A percentile compares a stretch with the other conserved stretches of the same genome.
Evolutionary conservation across 2,329 filamentous ascomycete species (phyloP).

Genomic region (Fusarium protoensiforme): DNA sequence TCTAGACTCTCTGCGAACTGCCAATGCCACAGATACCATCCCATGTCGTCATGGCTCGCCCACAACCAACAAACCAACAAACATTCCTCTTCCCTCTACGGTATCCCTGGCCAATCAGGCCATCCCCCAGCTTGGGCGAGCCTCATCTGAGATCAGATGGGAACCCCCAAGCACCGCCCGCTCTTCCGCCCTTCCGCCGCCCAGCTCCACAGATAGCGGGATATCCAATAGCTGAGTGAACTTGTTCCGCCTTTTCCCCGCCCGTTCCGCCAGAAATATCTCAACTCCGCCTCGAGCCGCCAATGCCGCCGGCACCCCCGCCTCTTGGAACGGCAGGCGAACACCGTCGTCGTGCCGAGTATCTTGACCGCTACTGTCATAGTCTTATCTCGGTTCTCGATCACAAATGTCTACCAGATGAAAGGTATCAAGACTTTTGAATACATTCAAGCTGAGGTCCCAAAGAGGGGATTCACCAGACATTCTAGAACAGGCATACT

Average conservation of each 20-base stretch:
- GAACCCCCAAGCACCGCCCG: neutral
- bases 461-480: neutral
- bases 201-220: conserved; percentile 1
- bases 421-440: neutral
- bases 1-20: neutral
- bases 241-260: conserved; percentile 20
- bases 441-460: neutral
- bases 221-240: neutral
- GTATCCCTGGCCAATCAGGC: conserved; percentile 1
- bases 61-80: neutral
- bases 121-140: neutral
- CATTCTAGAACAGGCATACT: neutral
- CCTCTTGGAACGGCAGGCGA: neutral
- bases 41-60: neutral
- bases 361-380: neutral
- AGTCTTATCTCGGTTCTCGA: neutral
- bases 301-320: neutral
- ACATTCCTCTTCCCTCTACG: neutral
- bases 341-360: neutral
- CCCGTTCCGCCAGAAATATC: conserved; percentile 10
- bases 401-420: neutral
- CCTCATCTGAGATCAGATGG: neutral
- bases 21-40: neutral
- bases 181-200: conserved; percentile 8
- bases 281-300: conserved; percentile 21